Conservation (phyloP, 805 yeast species). For the Candida sphagnicola region DNA sequence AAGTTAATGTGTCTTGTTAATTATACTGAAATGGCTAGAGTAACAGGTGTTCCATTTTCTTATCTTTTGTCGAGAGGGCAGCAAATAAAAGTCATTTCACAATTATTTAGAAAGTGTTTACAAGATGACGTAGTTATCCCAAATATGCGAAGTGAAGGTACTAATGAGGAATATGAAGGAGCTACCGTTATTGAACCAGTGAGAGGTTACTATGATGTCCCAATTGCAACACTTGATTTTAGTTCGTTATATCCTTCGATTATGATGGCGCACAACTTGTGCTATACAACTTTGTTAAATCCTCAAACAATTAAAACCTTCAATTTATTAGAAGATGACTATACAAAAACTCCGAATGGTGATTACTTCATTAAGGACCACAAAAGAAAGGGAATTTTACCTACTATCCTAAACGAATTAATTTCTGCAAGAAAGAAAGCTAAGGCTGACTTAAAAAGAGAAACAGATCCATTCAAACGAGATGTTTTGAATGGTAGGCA, state of each 20-base stretch:
- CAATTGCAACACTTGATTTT: slow-evolving; percentile 97
- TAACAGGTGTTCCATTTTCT: slow-evolving; percentile 96
- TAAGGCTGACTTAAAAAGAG: slow-evolving; percentile 82
- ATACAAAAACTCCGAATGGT: slow-evolving; percentile 84
- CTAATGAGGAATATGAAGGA: slow-evolving; percentile 94
- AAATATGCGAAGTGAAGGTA: slow-evolving; percentile 76
- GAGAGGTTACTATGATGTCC: slow-evolving; percentile 94
- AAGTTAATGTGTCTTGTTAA: slow-evolving; percentile 95
- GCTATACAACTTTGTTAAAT: slow-evolving; percentile 85
- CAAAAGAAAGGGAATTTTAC: slow-evolving; percentile 79
- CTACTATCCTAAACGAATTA: slow-evolving; percentile 86
- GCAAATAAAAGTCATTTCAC: slow-evolving; percentile 96
- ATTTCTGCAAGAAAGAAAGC: slow-evolving; percentile 91
- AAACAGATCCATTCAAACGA: slow-evolving; percentile 88
- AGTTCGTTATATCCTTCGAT: slow-evolving; percentile 96
- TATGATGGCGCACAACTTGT: slow-evolving; percentile 98
- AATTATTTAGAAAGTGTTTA: slow-evolving; percentile 87
- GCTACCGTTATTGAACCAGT: slow-evolving; percentile 98
- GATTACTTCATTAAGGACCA: slow-evolving; percentile 77
- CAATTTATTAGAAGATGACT: slow-evolving; percentile 66
- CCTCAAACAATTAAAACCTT: slow-evolving; percentile 64
- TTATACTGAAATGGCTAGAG: slow-evolving; percentile 99
- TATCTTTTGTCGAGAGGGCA: slow-evolving; percentile 89
- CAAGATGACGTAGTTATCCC: slow-evolving; percentile 87
- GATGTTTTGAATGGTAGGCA: slow-evolving; percentile 97